These are phyloP conservation scores for Coemansia guatemalensis DNA, from an alignment of 192 early-diverging fungal species.

Conservation along the genomic window DNA sequence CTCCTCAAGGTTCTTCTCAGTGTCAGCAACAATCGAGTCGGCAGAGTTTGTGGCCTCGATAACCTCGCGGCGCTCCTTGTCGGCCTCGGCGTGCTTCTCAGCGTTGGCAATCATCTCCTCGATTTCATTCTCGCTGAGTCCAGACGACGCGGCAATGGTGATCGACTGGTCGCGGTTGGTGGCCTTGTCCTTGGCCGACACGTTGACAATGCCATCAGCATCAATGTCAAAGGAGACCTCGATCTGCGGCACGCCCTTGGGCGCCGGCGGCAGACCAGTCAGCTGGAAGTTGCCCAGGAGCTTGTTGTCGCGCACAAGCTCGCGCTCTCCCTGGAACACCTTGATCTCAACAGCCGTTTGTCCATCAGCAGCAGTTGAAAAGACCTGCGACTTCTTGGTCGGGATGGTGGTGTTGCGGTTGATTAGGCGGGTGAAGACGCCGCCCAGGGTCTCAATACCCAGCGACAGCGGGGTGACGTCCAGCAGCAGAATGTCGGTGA, in stretches of 20 bases:
- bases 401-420: conserved; percentile 98
- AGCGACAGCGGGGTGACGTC: conserved; percentile 98
- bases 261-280: conserved; percentile 91
- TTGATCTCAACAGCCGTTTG: conserved; percentile 97
- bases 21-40: conserved; percentile 87
- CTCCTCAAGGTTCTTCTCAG: conserved; percentile 93
- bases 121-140: conserved; percentile 91
- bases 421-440: conserved; percentile 96
- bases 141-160: conserved; percentile 93
- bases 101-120: conserved; percentile 95
- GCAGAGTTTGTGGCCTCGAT: conserved; percentile 96
- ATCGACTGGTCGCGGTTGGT: conserved; percentile 95
- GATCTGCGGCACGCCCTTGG: conserved; percentile 95
- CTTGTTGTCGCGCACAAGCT: conserved; percentile 97
- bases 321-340: conserved; percentile 99
- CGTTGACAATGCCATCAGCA: conserved; percentile 99
- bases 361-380: conserved; percentile 98
- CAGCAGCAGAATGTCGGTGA: conserved; percentile 92
- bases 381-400: conserved; percentile 99
- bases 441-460: conserved; percentile 98
- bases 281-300: conserved; percentile 98
- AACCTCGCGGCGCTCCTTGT: conserved; percentile 87
- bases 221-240: conserved; percentile 99
- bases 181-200: conserved; percentile 94
- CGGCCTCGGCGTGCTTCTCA: conserved; percentile 88